Evolutionary conservation across 495 filamentous ascomycete species (phyloP), one percentile per base, ranked within the genome.

Genomic region (Xylaria telfairii): DNA sequence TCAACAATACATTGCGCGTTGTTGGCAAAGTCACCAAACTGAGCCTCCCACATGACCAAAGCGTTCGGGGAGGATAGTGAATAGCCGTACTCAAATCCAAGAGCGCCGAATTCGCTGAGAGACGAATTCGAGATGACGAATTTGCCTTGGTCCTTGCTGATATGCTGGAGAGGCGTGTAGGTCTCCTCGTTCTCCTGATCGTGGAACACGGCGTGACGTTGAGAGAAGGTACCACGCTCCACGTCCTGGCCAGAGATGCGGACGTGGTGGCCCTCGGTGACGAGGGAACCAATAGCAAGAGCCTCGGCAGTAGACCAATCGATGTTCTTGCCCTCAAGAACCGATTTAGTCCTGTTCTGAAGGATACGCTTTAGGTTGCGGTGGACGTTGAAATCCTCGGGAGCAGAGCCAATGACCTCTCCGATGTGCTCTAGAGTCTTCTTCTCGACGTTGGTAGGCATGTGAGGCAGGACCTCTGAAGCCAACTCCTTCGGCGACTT

Each of bases 11-110:
- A 97, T 82, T 99, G 96, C 54, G 95, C 93, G 82, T 97, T 98
- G 88, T 99, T 99, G 85, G 95, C 96, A 74, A 99, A 99, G 82
- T 99, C 96, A 85, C 96, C 96, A 80, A 99, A 99, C 83, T 99
- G 96, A 41, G 96, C 96, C 82, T 99, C 96, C 96, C 96, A 99
- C 88, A 99, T 95, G 71, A 98, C 94, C 37, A 99, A 88, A 49
- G 95, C 96, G 80, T 97, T 95, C 47, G 96, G 96, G 54, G 96
- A 98, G 67, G 93, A 96, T 57, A 99, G 83, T 10, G 96, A 98
- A 85, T 99, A 99, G 75, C 96, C 96, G 77, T 99, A 99, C 81
- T 99, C 96, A 79, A 99, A 99, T 69, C 96, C 96, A 73, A 99
- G 92, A 75, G 88, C 91, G 77, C 96, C 96, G 77, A 92, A 99